These are phyloP conservation scores for Saccharomycopsis schoenii DNA, from an alignment of 805 yeast species.

Conservation along the genomic window DNA sequence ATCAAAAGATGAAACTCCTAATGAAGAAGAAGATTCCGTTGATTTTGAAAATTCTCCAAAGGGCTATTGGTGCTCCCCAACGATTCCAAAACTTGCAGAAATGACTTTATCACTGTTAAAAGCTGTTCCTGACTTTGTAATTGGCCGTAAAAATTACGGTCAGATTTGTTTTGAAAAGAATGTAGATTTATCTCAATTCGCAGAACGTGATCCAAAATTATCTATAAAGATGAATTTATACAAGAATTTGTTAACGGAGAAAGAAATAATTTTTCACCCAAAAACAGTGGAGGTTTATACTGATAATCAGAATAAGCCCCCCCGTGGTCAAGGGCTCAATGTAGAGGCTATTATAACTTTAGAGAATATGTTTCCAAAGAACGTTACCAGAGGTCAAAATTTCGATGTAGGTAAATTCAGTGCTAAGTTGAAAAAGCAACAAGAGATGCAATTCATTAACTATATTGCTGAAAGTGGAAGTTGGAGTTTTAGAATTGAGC, in stretches of 20 bases:
- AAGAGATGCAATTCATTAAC: constrained; percentile 72
- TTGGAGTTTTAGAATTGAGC: constrained; percentile 79
- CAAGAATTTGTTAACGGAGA: constrained; percentile 11
- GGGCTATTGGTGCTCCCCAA: constrained; percentile 73
- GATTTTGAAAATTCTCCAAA: constrained; percentile 13
- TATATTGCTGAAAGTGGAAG: constrained; percentile 66
- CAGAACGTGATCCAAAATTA: constrained; percentile 23
- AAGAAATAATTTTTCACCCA: constrained; percentile 2
- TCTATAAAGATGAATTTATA: constrained; percentile 23
- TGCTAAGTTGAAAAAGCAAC: constrained; percentile 38
- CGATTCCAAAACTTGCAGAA: constrained; percentile 37
- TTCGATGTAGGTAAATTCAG: constrained; percentile 33
- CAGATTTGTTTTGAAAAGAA: constrained; percentile 56
- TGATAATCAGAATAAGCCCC: constrained; percentile 43
- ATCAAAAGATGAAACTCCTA: background rate
- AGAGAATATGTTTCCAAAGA: constrained; percentile 46
- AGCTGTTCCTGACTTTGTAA: constrained; percentile 50
- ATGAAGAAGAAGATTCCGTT: background rate
- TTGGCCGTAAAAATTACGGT: constrained; percentile 62
- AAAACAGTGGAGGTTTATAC: constrained; percentile 51
- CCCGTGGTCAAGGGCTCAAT: constrained; percentile 59
- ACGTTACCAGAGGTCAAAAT: constrained; percentile 19
- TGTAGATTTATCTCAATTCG: constrained; percentile 55
- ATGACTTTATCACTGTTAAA: constrained; percentile 39
- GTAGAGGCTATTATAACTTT: constrained; percentile 68